phyloP scores from a whole-genome alignment of 768 basidiomycete species.

The Leccinellum rugosiceps region DNA sequence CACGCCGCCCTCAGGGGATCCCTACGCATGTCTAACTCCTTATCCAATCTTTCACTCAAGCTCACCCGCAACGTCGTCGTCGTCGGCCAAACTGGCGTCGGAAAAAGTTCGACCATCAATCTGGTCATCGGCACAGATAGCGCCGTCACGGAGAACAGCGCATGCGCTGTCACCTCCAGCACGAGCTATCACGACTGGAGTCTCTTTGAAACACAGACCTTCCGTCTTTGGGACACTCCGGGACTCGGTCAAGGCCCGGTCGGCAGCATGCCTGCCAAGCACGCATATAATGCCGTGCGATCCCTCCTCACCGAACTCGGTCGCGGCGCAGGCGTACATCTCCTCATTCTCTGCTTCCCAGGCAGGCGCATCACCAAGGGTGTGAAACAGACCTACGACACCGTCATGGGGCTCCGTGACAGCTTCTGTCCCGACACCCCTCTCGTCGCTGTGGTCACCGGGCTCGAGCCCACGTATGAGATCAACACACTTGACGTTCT shows the following conservation, averaged over 20 bases:
- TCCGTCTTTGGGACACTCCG: slow-evolving; percentile 27
- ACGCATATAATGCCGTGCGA: slow-evolving; percentile 17
- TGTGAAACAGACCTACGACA: slow-evolving; percentile 21
- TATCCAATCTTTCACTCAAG: slow-evolving; percentile 4
- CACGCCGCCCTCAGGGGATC: not conserved
- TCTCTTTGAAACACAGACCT: slow-evolving; percentile 18
- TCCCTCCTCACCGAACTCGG: slow-evolving; percentile 23
- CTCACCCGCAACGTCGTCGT: slow-evolving; percentile 33
- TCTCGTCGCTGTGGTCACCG: slow-evolving; percentile 18
- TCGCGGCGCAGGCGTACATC: slow-evolving; percentile 15
- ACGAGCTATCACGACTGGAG: slow-evolving; percentile 25
- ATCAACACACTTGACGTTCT: slow-evolving; percentile 1
- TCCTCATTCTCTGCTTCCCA: slow-evolving; percentile 19
- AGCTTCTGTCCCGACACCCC: slow-evolving; percentile 16
- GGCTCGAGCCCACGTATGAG: slow-evolving; percentile 13
- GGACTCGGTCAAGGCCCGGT: slow-evolving; percentile 15
- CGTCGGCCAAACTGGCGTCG: slow-evolving; percentile 37
- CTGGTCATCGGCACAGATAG: slow-evolving; percentile 15
- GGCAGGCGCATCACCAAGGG: slow-evolving; percentile 18
- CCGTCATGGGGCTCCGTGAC: slow-evolving; percentile 16
- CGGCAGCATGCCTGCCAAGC: slow-evolving; percentile 8
- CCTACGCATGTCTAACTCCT: not conserved
- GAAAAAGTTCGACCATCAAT: slow-evolving; percentile 24
- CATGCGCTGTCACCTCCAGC: slow-evolving; percentile 13
- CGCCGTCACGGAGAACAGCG: slow-evolving; percentile 16